Conservation (phyloP, 129 eudicot genomes). For the Artemisia annua region DNA sequence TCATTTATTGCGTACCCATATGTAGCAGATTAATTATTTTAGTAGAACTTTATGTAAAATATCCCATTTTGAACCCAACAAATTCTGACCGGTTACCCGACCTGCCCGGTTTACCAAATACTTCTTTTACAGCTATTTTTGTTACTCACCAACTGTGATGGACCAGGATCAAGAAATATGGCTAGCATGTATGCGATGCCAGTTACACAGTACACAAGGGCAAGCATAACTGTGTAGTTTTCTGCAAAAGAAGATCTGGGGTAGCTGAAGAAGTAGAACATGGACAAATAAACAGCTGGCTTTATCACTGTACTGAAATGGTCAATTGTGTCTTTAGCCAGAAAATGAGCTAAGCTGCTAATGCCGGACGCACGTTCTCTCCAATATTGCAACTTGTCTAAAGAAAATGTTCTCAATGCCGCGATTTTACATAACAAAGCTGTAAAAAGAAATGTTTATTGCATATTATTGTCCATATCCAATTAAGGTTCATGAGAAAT, state of each 20-base stretch:
- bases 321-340: constrained; percentile 81
- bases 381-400: constrained; percentile 83
- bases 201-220: constrained; percentile 92
- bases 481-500: constrained; percentile 1
- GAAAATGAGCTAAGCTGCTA: constrained; percentile 86
- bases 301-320: constrained; percentile 68
- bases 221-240: constrained; percentile 70
- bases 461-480: constrained; percentile 8
- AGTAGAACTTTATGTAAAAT: not conserved
- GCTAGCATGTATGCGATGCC: constrained; percentile 84
- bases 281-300: constrained; percentile 83
- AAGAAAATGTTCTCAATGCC: constrained; percentile 85
- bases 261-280: constrained; percentile 84
- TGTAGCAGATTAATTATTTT: not conserved
- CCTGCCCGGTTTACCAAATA: not conserved
- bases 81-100: not conserved
- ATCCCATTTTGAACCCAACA: not conserved
- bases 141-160: constrained; percentile 80
- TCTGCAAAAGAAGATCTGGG: constrained; percentile 81
- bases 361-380: constrained; percentile 92
- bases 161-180: constrained; percentile 89
- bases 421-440: constrained; percentile 89
- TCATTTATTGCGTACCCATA: not conserved
- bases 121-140: constrained; percentile 2
- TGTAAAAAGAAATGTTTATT: constrained; percentile 31